Conservation (phyloP, 2,329 filamentous ascomycete species). For the Microcera coccophila region DNA sequence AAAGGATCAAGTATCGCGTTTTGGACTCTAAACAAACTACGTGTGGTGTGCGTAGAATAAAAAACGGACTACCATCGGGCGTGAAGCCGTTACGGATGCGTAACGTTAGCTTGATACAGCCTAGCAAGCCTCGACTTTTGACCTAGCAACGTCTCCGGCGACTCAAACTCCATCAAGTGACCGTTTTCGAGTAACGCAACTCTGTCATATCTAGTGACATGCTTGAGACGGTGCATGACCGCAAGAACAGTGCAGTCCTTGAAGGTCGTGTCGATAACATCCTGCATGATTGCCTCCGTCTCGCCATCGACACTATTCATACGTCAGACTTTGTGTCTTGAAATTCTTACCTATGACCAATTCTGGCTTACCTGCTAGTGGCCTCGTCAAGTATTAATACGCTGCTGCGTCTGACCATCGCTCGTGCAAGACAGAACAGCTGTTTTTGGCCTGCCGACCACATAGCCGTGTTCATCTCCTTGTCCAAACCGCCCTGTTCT, state of each 20-base stretch:
- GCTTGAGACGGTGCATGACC: not conserved
- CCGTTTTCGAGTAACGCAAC: not conserved
- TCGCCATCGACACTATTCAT: constrained; percentile 33
- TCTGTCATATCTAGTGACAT: not conserved
- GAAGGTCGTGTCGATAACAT: not conserved
- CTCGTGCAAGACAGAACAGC: constrained; percentile 38
- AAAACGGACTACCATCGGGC: too few species aligned
- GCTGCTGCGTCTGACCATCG: constrained; percentile 32
- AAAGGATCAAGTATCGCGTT: too few species aligned
- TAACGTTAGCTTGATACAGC: too few species aligned
- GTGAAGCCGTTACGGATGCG: too few species aligned
- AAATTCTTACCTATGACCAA: too few species aligned
- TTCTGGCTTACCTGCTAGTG: too few species aligned
- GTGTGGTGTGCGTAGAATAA: too few species aligned
- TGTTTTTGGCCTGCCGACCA: constrained; percentile 44
- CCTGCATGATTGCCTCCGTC: constrained; percentile 8
- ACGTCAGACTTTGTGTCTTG: too few species aligned
- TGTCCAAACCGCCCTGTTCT: constrained; percentile 36
- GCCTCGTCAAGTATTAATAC: constrained; percentile 40
- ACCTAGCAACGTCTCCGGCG: too few species aligned
- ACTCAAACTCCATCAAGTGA: not conserved
- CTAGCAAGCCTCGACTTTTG: too few species aligned
- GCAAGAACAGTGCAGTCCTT: not conserved
- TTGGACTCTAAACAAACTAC: too few species aligned
- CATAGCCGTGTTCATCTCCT: constrained; percentile 26